A percentile compares a stretch with the other conserved stretches of the same genome.
These are phyloP conservation scores for Botryosphaeria dothidea DNA, from an alignment of 2,329 filamentous ascomycete genomes.

Conservation along the genomic window DNA sequence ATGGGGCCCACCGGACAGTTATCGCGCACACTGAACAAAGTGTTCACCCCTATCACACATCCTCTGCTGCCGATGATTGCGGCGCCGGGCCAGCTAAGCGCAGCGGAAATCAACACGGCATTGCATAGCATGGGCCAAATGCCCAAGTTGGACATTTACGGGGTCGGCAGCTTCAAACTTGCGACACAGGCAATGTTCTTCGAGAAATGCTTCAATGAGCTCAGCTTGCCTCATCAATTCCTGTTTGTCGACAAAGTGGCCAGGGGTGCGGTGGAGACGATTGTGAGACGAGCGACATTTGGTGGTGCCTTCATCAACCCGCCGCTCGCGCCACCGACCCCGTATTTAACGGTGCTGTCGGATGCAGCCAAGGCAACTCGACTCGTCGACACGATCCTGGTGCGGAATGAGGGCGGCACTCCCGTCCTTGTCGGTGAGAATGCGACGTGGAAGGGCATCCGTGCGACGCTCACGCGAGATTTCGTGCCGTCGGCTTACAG, in stretches of 20 bases:
- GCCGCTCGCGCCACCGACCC: constrained; percentile 59
- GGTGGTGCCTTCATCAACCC: constrained; percentile 82
- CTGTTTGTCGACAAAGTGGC: constrained; percentile 70
- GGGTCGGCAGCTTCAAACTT: constrained; percentile 67
- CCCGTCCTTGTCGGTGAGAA: constrained; percentile 63
- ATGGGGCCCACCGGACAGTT: constrained; percentile 87
- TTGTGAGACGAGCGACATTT: constrained; percentile 73
- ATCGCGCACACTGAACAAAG: constrained; percentile 78
- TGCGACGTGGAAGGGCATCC: constrained; percentile 81
- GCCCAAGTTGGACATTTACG: constrained; percentile 77
- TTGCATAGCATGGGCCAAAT: constrained; percentile 78
- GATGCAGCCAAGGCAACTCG: constrained; percentile 78
- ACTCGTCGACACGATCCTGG: constrained; percentile 78
- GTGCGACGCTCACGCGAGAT: constrained; percentile 77
- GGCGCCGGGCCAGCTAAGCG: constrained; percentile 81
- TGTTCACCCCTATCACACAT: constrained; percentile 87
- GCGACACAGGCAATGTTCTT: constrained; percentile 77
- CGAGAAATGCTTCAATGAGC: constrained; percentile 63
- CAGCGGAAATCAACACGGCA: constrained; percentile 80
- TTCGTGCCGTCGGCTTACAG: constrained; percentile 81
- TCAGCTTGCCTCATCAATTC: constrained; percentile 84
- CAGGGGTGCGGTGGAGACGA: constrained; percentile 52
- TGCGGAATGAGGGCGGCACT: constrained; percentile 49
- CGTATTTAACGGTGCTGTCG: constrained; percentile 66
- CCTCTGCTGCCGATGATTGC: constrained; percentile 81